phyloP scores from a whole-genome alignment of 2,329 filamentous ascomycete species.

The Aureobasidium zeae region DNA sequence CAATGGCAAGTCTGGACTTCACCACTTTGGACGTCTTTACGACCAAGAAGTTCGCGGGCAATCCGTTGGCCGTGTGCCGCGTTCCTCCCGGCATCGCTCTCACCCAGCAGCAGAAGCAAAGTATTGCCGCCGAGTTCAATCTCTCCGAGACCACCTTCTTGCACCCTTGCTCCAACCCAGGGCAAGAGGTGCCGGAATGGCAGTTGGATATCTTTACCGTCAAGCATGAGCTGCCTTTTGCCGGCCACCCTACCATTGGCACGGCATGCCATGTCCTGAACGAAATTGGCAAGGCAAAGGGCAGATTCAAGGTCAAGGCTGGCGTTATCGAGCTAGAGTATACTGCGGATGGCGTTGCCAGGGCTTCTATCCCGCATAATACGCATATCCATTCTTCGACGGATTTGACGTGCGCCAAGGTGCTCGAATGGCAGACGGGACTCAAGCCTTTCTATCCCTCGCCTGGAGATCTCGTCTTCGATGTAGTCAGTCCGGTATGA shows the following conservation, averaged over 20 bases:
- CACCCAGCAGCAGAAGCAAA: conserved; percentile 43
- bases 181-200: conserved; percentile 28
- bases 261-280: conserved; percentile 30
- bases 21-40: conserved; percentile 43
- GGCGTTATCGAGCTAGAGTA: conserved; percentile 36
- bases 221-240: conserved; percentile 45
- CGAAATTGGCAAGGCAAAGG: conserved; percentile 23
- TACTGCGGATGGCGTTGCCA: conserved; percentile 40
- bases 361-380: conserved; percentile 58
- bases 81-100: conserved; percentile 30
- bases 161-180: conserved; percentile 13
- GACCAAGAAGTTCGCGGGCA: conserved; percentile 39
- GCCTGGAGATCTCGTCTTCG: conserved; percentile 18
- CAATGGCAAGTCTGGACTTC: conserved; percentile 22
- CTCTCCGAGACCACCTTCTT: conserved; percentile 48
- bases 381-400: conserved; percentile 48
- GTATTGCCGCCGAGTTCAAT: conserved; percentile 49
- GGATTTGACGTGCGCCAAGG: conserved; percentile 24
- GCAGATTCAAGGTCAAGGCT: conserved; percentile 35
- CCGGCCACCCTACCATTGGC: conserved; percentile 50
- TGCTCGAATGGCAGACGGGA: conserved; percentile 30
- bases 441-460: conserved; percentile 20
- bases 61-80: conserved; percentile 48
- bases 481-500: conserved; percentile 41
- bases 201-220: conserved; percentile 47